These are phyloP conservation scores for Hypoxylon sp. DNA, from an alignment of 2,329 filamentous ascomycete species.

Conservation along the genomic window DNA sequence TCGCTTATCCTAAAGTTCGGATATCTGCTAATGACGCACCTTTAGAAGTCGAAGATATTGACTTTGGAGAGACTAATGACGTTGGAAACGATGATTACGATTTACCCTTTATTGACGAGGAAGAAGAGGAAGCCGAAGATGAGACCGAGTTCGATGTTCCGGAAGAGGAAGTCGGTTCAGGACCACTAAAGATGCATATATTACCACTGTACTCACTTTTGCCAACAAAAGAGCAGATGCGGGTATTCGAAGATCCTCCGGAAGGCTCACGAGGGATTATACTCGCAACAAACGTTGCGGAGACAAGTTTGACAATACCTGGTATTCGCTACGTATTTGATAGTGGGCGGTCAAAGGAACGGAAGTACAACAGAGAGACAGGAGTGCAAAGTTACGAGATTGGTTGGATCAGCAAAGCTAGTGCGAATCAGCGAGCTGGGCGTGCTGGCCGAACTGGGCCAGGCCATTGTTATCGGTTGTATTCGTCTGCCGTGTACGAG, in stretches of 20 bases:
- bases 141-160: constrained; percentile 77
- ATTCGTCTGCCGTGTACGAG: constrained; percentile 94
- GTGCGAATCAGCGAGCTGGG: constrained; percentile 90
- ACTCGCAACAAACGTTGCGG: constrained; percentile 94
- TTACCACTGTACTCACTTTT: constrained; percentile 95
- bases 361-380: constrained; percentile 87
- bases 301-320: constrained; percentile 96
- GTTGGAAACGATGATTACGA: constrained; percentile 75
- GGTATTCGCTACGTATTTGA: constrained; percentile 92
- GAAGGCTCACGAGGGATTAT: constrained; percentile 88
- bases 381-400: constrained; percentile 97
- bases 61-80: constrained; percentile 80
- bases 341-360: constrained; percentile 88
- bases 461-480: constrained; percentile 94
- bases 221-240: constrained; percentile 89
- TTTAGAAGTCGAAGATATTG: constrained; percentile 87
- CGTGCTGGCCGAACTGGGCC: constrained; percentile 96
- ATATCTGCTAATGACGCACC: constrained; percentile 84
- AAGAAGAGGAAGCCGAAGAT: constrained; percentile 73
- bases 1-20: constrained; percentile 76
- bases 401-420: constrained; percentile 97
- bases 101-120: constrained; percentile 64
- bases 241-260: constrained; percentile 88
- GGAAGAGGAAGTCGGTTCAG: constrained; percentile 75
- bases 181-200: constrained; percentile 83